Percentiles rank a stretch among this genome's conserved stretches.
Evolutionary conservation across 176 grass and related monocot species (phyloP).

Genomic region (Thalia dealbata): DNA sequence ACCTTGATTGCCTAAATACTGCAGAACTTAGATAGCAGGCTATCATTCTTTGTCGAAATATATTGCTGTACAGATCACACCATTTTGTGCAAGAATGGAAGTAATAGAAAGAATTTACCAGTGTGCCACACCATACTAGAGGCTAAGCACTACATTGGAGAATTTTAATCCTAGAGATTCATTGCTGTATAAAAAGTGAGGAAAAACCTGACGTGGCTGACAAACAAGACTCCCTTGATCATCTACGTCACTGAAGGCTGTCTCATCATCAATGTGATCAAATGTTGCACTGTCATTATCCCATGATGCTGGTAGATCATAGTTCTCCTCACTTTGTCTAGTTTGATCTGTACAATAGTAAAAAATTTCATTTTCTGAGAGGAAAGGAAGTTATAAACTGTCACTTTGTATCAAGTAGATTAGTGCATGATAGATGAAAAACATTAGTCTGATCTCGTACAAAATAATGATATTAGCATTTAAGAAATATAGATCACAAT

Average conservation of each 20-base stretch:
- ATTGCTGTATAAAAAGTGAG: not conserved
- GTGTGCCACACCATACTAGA: not conserved
- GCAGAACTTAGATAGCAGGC: too few relatives aligned
- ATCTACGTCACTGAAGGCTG: conserved; percentile 37
- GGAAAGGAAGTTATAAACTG: not conserved
- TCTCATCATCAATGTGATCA: conserved; percentile 51
- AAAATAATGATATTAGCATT: not conserved
- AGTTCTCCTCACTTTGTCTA: conserved; percentile 31
- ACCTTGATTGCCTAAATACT: too few relatives aligned
- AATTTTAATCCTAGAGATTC: too few relatives aligned
- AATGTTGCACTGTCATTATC: conserved; percentile 46
- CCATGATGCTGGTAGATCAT: conserved; percentile 42
- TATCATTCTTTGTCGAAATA: too few relatives aligned
- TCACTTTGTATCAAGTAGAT: not conserved
- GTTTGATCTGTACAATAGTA: conserved; percentile 30
- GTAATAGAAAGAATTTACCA: not conserved
- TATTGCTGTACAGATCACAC: too few relatives aligned
- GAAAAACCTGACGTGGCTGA: conserved; percentile 72
- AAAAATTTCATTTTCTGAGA: not conserved
- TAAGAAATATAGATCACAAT: not conserved
- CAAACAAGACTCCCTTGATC: conserved; percentile 53
- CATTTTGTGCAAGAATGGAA: not conserved
- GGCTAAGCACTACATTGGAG: not conserved
- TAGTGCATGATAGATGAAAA: not conserved
- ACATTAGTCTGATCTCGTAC: not conserved